These are phyloP conservation scores for Oryza nivara DNA, from an alignment of 176 grass and related monocot genomes.

Conservation along the genomic window DNA sequence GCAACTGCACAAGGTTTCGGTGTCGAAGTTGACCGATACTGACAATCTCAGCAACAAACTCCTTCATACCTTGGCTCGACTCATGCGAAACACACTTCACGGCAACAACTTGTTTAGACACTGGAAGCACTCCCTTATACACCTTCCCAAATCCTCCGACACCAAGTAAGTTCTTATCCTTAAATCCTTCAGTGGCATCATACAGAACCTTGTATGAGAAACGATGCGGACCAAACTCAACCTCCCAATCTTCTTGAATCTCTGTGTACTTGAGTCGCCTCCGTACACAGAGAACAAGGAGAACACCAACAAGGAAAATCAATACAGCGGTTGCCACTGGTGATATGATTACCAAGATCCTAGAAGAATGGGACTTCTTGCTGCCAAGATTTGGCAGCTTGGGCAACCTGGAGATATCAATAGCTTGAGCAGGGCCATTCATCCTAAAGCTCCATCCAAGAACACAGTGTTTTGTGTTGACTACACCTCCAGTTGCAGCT, in stretches of 20 bases:
- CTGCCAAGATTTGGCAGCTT: not conserved
- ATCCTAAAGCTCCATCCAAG: no score
- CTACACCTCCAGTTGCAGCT: no score
- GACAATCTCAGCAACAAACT: slow-evolving; percentile 51
- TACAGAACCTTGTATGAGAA: slow-evolving; percentile 28
- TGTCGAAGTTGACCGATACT: slow-evolving; percentile 51
- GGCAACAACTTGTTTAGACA: slow-evolving; percentile 37
- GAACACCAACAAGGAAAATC: not conserved
- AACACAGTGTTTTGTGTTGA: no score
- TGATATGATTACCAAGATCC: not conserved
- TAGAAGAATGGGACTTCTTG: not conserved
- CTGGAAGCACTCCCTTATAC: slow-evolving; percentile 36
- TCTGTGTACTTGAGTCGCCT: not conserved
- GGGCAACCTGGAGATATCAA: not conserved
- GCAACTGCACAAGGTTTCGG: slow-evolving; percentile 48
- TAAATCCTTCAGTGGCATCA: not conserved
- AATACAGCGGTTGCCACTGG: not conserved
- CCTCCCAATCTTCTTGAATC: slow-evolving; percentile 35
- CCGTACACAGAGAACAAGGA: not conserved
- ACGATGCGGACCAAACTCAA: slow-evolving; percentile 26
- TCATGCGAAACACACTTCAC: slow-evolving; percentile 48
- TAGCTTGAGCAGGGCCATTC: not conserved
- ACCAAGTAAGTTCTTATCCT: slow-evolving; percentile 39
- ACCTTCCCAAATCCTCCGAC: slow-evolving; percentile 50
- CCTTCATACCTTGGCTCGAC: slow-evolving; percentile 44